A percentile compares a stretch with the other conserved stretches of the same genome.
Evolutionary conservation across 208 protist genomes (phyloP).

Genomic region (Trypanosoma conorhini): DNA sequence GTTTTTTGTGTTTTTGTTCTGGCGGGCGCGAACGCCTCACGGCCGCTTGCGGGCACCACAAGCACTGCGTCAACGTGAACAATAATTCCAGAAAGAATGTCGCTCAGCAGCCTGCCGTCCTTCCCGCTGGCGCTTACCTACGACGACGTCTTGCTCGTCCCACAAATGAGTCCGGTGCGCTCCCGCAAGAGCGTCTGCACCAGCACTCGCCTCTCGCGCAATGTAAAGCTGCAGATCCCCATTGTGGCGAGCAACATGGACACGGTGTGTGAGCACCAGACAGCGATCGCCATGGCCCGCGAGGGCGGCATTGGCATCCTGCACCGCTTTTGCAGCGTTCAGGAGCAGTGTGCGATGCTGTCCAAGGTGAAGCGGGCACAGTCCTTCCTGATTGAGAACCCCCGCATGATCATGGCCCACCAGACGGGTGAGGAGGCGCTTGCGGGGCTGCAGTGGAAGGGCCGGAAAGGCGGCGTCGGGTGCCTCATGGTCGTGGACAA

Average conservation of each 20-base stretch:
- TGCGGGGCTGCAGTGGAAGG: conserved; percentile 67
- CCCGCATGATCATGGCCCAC: conserved; percentile 68
- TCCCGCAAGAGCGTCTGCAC: conserved; percentile 73
- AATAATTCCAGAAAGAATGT: conserved; percentile 12
- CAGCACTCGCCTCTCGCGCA: conserved; percentile 61
- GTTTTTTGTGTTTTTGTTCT: too few relatives aligned
- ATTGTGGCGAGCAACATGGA: conserved; percentile 94
- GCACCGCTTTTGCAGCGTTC: conserved; percentile 87
- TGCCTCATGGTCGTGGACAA: conserved; percentile 81
- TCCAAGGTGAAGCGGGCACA: conserved; percentile 90
- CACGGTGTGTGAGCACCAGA: conserved; percentile 91
- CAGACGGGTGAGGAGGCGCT: conserved; percentile 60
- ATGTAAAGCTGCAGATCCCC: conserved; percentile 77
- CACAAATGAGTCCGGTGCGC: conserved; percentile 71
- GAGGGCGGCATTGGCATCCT: conserved; percentile 91
- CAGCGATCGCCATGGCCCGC: conserved; percentile 82
- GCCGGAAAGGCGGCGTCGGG: conserved; percentile 72
- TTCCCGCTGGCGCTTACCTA: conserved; percentile 79
- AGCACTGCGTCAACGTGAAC: neutral
- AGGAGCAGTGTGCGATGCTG: conserved; percentile 90
- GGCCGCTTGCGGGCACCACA: neutral
- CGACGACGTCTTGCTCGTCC: conserved; percentile 90
- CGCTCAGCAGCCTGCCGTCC: conserved; percentile 25
- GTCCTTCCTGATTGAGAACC: conserved; percentile 87
- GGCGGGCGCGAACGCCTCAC: too few relatives aligned